Percentiles rank a stretch among this genome's conserved stretches.
phyloP scores from a whole-genome alignment of 2,329 filamentous ascomycete genomes.

The Colletotrichum acutatum region DNA sequence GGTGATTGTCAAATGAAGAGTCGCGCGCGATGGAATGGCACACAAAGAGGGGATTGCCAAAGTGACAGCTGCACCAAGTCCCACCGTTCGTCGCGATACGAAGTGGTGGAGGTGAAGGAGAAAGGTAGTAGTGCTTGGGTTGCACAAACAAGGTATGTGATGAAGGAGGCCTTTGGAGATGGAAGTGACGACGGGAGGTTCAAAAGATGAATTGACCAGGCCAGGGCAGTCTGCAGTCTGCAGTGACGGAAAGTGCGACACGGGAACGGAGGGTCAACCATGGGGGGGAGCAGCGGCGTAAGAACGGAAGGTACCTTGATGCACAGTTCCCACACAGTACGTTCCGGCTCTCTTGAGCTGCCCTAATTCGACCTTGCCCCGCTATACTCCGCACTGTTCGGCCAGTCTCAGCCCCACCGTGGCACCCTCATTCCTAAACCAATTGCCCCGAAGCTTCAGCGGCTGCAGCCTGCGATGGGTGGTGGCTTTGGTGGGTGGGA shows the following conservation, averaged over 20 bases:
- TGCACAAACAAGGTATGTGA: background rate
- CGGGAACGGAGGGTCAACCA: slow-evolving; percentile 26
- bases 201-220: slow-evolving; percentile 16
- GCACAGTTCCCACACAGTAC: background rate
- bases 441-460: slow-evolving; percentile 2
- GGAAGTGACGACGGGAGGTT: slow-evolving; percentile 12
- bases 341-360: no score
- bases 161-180: background rate
- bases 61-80: background rate
- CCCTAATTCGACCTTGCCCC: background rate
- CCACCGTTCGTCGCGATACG: background rate
- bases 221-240: slow-evolving; percentile 11
- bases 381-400: background rate
- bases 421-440: slow-evolving; percentile 12
- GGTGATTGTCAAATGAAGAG: background rate
- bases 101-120: background rate
- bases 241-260: slow-evolving; percentile 35
- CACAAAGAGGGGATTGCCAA: background rate
- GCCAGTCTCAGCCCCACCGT: slow-evolving; percentile 1
- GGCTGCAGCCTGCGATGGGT: background rate
- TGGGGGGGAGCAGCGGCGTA: slow-evolving; percentile 10
- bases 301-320: background rate
- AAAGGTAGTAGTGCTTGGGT: background rate
- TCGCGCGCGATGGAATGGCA: background rate
- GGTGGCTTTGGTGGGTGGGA: background rate